Evolutionary conservation across 1,139 yeast genomes (phyloP), one percentile per base, ranked within the genome.

Genomic region (Kodamaea ohmeri): DNA sequence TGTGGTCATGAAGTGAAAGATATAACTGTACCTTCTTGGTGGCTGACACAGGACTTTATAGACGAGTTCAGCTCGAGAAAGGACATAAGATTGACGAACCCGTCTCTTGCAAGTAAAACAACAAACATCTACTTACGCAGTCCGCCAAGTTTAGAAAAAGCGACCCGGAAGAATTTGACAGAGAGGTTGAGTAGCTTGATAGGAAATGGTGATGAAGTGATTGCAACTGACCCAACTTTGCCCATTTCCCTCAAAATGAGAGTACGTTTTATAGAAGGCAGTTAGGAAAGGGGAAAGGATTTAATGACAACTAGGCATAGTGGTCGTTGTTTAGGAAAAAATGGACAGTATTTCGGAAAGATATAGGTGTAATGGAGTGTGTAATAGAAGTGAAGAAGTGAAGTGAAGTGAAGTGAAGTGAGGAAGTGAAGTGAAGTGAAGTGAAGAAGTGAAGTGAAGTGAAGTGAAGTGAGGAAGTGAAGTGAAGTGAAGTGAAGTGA

Each of bases 1-100:
- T 88, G 96, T 60, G 92, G 92, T 0, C 64, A 63, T 36, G 46
- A 56, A 20, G 66, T 73, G 1, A 69, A 66, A 32, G 45, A 40
- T 4, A 39, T 71, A 6, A 44, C 39, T 2, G 71, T 68, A 0
- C 58, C 63, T 4, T 51, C 52, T 6, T 61, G 68, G 59, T 65
- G 71, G 66, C 67, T 79, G 0, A 58, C 78, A 34, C 62, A 62
- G n/a, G 71, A 71, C 21, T 68, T 80, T 38, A 67, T 80, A 8
- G 76, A 73, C 6, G 61, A 62, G 20, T 46, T 67, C 9, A 52
- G 49, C 30, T 40, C 42, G 3, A 53, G 52, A 21, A 67, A 56
- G 37, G 73, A 67, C 26, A 53, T 74, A 14, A 71, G 71, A 44
- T 60, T 77, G 55, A 62, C 61, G 34, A 50, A 54, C 13, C 85